Percentiles rank a stretch among this genome's conserved stretches.
Evolutionary conservation across 1,284 basidiomycete species (phyloP).

Genomic region (Leucoagaricus sp.): DNA sequence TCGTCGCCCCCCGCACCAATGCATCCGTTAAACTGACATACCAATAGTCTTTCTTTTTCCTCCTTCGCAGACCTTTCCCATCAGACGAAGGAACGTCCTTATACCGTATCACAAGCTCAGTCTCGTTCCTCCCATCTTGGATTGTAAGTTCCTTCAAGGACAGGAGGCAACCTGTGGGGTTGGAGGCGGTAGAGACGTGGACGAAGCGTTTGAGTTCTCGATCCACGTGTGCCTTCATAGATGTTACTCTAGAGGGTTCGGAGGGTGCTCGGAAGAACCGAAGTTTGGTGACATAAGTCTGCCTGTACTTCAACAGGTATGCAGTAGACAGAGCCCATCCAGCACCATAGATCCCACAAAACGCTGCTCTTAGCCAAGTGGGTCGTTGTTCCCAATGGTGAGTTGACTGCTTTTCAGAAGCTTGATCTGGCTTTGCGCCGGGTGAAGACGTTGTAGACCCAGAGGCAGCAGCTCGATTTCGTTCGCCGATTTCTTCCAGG

Average conservation of each 20-base stretch:
- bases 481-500: conserved; percentile 20
- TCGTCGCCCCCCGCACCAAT: neutral
- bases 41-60: conserved; percentile 9
- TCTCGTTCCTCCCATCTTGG: conserved; percentile 10
- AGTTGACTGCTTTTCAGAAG: neutral
- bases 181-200: conserved; percentile 7
- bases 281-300: conserved; percentile 8
- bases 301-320: conserved; percentile 11
- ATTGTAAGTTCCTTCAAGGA: conserved; percentile 1
- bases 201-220: neutral
- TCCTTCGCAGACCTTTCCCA: neutral
- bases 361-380: conserved; percentile 7
- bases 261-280: conserved; percentile 3
- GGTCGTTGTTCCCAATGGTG: conserved; percentile 11
- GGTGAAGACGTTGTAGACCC: neutral
- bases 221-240: neutral
- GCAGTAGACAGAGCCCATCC: conserved; percentile 9
- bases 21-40: conserved; percentile 12
- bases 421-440: neutral
- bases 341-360: conserved; percentile 7
- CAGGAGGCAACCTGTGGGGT: neutral
- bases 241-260: neutral
- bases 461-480: conserved; percentile 7
- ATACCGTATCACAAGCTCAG: conserved; percentile 6
- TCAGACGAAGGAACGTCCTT: neutral